phyloP scores from a whole-genome alignment of 2,329 filamentous ascomycete genomes.

The Westerdykella aurantiaca region DNA sequence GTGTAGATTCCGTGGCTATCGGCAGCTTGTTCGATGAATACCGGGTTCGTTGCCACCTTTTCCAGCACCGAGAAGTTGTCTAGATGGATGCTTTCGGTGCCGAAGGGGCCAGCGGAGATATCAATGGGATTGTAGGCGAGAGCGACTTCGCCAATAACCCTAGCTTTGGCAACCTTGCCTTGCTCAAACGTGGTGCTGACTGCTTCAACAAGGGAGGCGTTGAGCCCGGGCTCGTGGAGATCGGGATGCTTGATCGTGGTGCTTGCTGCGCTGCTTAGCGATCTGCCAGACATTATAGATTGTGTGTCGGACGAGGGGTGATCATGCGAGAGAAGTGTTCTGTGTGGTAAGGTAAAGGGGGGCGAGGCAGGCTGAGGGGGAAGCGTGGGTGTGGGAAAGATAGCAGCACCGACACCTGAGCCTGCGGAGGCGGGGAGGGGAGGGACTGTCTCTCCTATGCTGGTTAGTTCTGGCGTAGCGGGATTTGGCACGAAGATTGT shows the following conservation, averaged over 20 bases:
- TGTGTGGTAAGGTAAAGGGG: conserved; percentile 31
- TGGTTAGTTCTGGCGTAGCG: conserved; percentile 33
- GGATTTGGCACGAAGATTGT: conserved; percentile 70
- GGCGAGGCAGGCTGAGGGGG: conserved; percentile 33
- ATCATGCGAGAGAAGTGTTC: conserved; percentile 42
- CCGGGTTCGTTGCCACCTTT: conserved; percentile 87
- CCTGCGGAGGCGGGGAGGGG: conserved; percentile 23
- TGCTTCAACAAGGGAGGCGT: conserved; percentile 84
- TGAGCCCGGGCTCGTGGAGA: conserved; percentile 70
- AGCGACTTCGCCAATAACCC: conserved; percentile 82
- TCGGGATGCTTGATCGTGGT: conserved; percentile 69
- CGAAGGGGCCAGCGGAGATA: conserved; percentile 37
- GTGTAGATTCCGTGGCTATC: conserved; percentile 73
- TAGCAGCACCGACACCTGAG: conserved; percentile 3
- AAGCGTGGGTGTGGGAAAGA: conserved; percentile 7
- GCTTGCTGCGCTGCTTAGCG: conserved; percentile 62
- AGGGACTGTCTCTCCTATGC: conserved; percentile 29
- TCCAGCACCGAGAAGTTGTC: conserved; percentile 86
- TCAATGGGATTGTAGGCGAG: conserved; percentile 67
- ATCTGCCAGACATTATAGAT: conserved; percentile 84
- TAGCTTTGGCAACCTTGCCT: conserved; percentile 63
- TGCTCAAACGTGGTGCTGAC: conserved; percentile 80
- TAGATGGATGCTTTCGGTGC: conserved; percentile 65
- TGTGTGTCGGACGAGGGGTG: conserved; percentile 76
- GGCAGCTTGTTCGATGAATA: conserved; percentile 69